Conservation (phyloP, 1,284 basidiomycete species). For the Lentinula novae-zelandiae region DNA sequence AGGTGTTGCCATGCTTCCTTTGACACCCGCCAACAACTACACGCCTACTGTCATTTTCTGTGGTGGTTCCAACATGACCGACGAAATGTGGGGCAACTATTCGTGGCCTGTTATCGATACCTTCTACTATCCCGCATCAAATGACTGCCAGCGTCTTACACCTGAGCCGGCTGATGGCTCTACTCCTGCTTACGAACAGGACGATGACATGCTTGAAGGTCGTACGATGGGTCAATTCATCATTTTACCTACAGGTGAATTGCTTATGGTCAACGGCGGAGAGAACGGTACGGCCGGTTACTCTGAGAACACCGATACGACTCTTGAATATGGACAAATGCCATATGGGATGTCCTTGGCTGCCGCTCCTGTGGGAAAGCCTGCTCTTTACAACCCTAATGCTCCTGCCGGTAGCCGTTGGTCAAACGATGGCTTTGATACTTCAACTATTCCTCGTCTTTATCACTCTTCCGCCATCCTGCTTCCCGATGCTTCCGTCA, state of each 20-base stretch:
- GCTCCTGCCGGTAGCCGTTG: slow-evolving; percentile 65
- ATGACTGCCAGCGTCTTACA: slow-evolving; percentile 36
- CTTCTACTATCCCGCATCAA: slow-evolving; percentile 63
- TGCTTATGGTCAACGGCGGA: slow-evolving; percentile 68
- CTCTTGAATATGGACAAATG: slow-evolving; percentile 32
- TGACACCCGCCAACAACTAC: slow-evolving; percentile 80
- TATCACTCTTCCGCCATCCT: slow-evolving; percentile 89
- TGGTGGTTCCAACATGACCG: slow-evolving; percentile 66
- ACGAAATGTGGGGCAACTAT: slow-evolving; percentile 58
- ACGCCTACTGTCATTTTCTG: slow-evolving; percentile 77
- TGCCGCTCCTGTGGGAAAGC: slow-evolving; percentile 62
- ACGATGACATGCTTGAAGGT: slow-evolving; percentile 72
- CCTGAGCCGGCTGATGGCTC: slow-evolving; percentile 12
- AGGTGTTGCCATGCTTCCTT: slow-evolving; percentile 78
- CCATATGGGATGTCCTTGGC: slow-evolving; percentile 57
- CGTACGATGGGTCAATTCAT: slow-evolving; percentile 20
- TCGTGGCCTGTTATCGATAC: slow-evolving; percentile 52
- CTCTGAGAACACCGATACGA: slow-evolving; percentile 35
- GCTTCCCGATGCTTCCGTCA: slow-evolving; percentile 81
- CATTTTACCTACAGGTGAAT: slow-evolving; percentile 32
- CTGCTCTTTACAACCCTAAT: slow-evolving; percentile 75
- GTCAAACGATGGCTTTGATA: slow-evolving; percentile 61
- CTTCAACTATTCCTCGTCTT: slow-evolving; percentile 67
- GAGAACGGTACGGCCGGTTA: slow-evolving; percentile 60
- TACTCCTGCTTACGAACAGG: slow-evolving; percentile 40